Conservation (phyloP, 345 rosid genomes). For the Passiflora organensis region DNA sequence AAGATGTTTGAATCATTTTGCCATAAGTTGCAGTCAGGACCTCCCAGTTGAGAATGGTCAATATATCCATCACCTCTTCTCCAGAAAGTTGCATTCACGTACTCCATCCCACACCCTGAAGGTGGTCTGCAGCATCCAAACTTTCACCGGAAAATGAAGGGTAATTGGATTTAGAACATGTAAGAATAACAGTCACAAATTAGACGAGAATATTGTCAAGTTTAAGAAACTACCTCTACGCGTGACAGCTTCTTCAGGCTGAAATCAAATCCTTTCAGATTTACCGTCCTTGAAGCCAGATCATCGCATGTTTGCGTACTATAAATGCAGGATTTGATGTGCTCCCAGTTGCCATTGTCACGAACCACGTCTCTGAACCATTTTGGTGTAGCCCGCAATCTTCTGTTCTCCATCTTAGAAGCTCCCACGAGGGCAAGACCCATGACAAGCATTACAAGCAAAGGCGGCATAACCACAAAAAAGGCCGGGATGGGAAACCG, state of each 20-base stretch:
- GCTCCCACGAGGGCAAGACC: constrained; percentile 62
- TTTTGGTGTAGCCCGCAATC: constrained; percentile 44
- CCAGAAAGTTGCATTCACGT: constrained; percentile 63
- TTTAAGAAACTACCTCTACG: constrained; percentile 45
- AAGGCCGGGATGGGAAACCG: constrained; percentile 47
- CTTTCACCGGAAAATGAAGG: constrained; percentile 17
- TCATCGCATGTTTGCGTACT: constrained; percentile 43
- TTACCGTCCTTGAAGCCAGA: constrained; percentile 19
- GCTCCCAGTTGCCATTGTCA: constrained; percentile 41
- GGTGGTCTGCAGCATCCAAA: constrained; percentile 83
- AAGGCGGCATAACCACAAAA: constrained; percentile 42
- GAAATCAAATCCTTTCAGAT: constrained; percentile 33
- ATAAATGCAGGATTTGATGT: constrained; percentile 58
- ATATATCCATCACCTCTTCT: constrained; percentile 14
- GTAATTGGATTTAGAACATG: neutral
- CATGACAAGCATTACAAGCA: constrained; percentile 46
- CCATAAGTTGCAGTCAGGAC: constrained; percentile 54
- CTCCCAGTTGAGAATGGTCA: neutral
- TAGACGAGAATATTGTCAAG: neutral
- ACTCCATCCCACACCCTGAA: constrained; percentile 43
- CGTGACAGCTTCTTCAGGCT: constrained; percentile 35
- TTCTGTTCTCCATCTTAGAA: constrained; percentile 40
- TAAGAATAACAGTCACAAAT: neutral
- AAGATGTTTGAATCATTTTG: constrained; percentile 34
- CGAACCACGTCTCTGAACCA: constrained; percentile 53